Base-by-base conservation (phyloP, 2,329 filamentous ascomycete genomes). In the Ascochyta koolunga region DNA sequence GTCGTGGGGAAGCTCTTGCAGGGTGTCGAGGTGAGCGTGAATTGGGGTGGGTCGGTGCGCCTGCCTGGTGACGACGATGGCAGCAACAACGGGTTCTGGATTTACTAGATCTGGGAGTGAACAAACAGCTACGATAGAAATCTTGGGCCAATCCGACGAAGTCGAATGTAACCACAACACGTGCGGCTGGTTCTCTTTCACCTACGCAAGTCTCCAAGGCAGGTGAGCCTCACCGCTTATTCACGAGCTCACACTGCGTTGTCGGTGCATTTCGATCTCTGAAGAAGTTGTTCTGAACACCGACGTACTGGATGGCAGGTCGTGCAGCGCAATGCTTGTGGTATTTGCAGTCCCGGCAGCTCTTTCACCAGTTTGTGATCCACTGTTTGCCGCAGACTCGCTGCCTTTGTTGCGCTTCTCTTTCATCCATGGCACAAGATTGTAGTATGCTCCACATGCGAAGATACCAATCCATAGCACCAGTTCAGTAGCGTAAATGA, bases 401-500 rank as follows among this genome's bases (percentile, higher is more conserved):
- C 45, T 13, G 9, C 39, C 25, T 27, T 38, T 22, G 2, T 33
- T 40, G 19, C 75, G 51, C 58, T 71, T 78, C 46, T 72, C 67
- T 52, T 70, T 71, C 0, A 83, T 55, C 84, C 84, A 87, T 1
- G 87, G 86, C 11, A 79, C 48, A 2, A 89, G 69, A 60, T 89
- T 88, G 64, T 85, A 89, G 56, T 86, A 86, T 1, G 80, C 84
- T 0, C 87, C 87, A 54, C 83, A 86, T 0, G 82, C 81, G 70
- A 89, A 86, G 2, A 89, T 80, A 0, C 87, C 87, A 36, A 84
- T 78, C 88, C 88, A 90, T 1, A 90, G 76, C 1, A 80, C 75
- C 45, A 90, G 77, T 69, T 90, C 87, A 0, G 83, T 83, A 1
- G 82, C 84, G 66, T 90, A 90, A 15, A 89, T 88, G 1, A 86